A percentile compares a stretch with the other conserved stretches of the same genome.
These are phyloP conservation scores for Acidomyces sp. DNA, from an alignment of 495 filamentous ascomycete genomes.

Conservation along the genomic window DNA sequence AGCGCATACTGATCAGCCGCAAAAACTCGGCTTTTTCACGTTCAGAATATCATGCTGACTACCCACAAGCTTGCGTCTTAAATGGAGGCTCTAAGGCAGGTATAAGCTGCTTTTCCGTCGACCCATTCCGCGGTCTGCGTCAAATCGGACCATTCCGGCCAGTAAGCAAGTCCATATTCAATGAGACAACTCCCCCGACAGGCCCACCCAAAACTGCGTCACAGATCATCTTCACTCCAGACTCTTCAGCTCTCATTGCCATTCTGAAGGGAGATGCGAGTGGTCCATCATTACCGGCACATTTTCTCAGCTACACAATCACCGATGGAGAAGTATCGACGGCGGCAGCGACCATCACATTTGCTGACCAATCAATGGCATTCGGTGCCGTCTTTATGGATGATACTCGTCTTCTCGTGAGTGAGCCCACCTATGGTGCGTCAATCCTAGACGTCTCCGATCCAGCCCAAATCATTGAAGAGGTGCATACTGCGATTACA, in stretches of 20 bases:
- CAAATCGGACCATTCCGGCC: not conserved
- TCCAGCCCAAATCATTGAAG: not conserved
- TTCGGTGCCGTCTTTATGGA: conserved; percentile 6
- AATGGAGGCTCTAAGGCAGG: conserved; percentile 6
- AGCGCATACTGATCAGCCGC: no score
- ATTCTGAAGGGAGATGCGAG: conserved; percentile 5
- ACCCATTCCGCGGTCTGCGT: not conserved
- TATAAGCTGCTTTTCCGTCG: conserved; percentile 3
- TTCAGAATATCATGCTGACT: no score
- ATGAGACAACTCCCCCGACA: conserved; percentile 9
- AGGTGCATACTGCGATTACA: not conserved
- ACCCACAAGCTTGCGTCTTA: conserved; percentile 5
- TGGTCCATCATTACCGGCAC: not conserved
- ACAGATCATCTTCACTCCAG: conserved; percentile 7
- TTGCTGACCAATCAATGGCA: not conserved
- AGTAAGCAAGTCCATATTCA: not conserved
- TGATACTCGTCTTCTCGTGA: not conserved
- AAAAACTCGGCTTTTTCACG: no score
- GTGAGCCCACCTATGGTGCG: conserved; percentile 9
- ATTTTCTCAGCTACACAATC: not conserved
- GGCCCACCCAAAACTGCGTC: conserved; percentile 2
- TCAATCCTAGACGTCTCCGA: conserved; percentile 1
- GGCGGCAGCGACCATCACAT: not conserved
- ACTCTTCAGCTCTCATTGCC: conserved; percentile 3
- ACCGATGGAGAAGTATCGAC: not conserved